Conservation (phyloP, 73 alveolate genomes). For the Tetrahymena thermophila region DNA sequence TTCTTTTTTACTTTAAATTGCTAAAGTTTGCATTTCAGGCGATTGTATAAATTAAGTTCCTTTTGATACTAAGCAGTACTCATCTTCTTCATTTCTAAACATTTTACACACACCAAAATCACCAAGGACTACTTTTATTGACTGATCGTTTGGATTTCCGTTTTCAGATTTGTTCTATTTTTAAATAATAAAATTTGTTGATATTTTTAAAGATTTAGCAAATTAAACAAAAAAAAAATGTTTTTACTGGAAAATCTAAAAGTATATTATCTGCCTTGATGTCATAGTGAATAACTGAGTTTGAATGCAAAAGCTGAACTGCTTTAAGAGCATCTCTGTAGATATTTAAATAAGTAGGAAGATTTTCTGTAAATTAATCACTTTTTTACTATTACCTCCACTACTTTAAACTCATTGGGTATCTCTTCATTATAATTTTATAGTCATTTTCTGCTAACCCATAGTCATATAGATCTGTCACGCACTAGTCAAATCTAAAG, state of each 20-base stretch:
- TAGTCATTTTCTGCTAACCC: conserved; percentile 91
- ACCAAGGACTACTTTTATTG: conserved; percentile 74
- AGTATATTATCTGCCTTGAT: conserved; percentile 94
- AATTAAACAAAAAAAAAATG: background rate
- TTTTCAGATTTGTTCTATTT: conserved; percentile 33
- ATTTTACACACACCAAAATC: conserved; percentile 97
- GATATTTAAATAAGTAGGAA: conserved; percentile 77
- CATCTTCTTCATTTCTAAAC: conserved; percentile 92
- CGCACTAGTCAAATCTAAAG: conserved; percentile 82
- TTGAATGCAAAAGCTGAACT: conserved; percentile 78
- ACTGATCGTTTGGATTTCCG: conserved; percentile 28
- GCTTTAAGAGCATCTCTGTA: conserved; percentile 88
- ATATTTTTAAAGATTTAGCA: conserved; percentile 8
- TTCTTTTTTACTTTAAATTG: conserved; percentile 89
- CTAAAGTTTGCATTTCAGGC: conserved; percentile 96
- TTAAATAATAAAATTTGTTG: background rate
- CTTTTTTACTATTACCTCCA: conserved; percentile 85
- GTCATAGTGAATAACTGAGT: conserved; percentile 95
- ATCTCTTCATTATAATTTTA: conserved; percentile 91
- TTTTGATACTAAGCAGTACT: conserved; percentile 82
- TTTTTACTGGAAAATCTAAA: conserved; percentile 51
- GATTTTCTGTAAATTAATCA: conserved; percentile 62
- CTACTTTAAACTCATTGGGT: conserved; percentile 81
- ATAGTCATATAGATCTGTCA: conserved; percentile 95
- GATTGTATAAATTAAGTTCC: conserved; percentile 96